These are phyloP conservation scores for Aspergillus diversus DNA, from an alignment of 495 filamentous ascomycete genomes.

Conservation along the genomic window DNA sequence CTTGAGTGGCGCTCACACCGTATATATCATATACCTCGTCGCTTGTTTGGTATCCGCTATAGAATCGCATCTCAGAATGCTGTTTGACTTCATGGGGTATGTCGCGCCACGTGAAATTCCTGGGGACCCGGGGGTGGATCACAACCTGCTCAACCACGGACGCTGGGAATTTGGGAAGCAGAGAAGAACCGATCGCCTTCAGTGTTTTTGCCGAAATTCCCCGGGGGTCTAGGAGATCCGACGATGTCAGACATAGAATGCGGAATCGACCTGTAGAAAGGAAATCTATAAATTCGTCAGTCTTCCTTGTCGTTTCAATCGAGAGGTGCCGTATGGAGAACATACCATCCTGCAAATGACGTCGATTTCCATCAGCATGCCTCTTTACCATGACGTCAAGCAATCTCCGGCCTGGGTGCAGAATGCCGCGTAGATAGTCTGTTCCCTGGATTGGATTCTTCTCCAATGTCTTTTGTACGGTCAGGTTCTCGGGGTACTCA, in stretches of 20 bases:
- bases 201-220: constrained; percentile 37
- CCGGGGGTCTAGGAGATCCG: constrained; percentile 34
- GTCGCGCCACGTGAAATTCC: constrained; percentile 57
- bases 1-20: constrained; percentile 60
- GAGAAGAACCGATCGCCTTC: constrained; percentile 38
- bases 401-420: constrained; percentile 37
- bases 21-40: constrained; percentile 69
- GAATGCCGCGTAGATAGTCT: constrained; percentile 48
- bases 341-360: constrained; percentile 54
- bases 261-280: constrained; percentile 51
- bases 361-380: constrained; percentile 49
- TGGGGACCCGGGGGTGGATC: constrained; percentile 57
- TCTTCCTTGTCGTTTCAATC: neutral
- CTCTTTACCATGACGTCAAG: constrained; percentile 42
- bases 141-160: constrained; percentile 62
- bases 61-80: constrained; percentile 59
- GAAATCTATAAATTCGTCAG: constrained; percentile 33
- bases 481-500: constrained; percentile 48
- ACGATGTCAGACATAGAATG: constrained; percentile 46
- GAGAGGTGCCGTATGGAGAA: neutral
- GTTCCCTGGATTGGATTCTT: constrained; percentile 41
- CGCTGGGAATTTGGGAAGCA: constrained; percentile 47
- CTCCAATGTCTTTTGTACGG: constrained; percentile 34
- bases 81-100: constrained; percentile 61
- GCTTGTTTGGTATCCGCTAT: constrained; percentile 64